Percentiles rank a stretch among this genome's conserved stretches.
phyloP scores from a whole-genome alignment of 179 eudicot species.

The Spinacia oleracea region DNA sequence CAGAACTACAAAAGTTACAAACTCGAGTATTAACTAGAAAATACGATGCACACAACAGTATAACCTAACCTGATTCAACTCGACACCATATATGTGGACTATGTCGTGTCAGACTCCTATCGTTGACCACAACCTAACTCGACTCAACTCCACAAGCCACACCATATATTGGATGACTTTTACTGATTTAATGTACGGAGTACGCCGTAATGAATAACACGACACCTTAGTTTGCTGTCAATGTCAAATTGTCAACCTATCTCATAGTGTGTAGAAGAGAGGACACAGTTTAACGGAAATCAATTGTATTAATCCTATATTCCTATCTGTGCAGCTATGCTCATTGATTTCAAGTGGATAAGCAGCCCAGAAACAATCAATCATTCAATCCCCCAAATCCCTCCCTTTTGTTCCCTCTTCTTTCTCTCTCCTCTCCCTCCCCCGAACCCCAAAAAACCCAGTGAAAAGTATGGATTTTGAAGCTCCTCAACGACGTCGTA shows the following conservation, averaged over 20 bases:
- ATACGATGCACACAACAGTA: too few relatives aligned
- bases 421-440: neutral
- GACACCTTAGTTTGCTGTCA: neutral
- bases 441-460: neutral
- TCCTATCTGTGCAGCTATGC: too few relatives aligned
- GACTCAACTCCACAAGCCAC: too few relatives aligned
- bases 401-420: neutral
- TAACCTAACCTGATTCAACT: too few relatives aligned
- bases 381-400: conserved; percentile 8
- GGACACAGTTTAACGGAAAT: conserved; percentile 4
- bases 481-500: conserved; percentile 30
- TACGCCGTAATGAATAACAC: too few relatives aligned
- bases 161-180: too few relatives aligned
- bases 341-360: conserved; percentile 18
- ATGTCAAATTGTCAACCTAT: neutral
- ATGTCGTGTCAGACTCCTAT: too few relatives aligned
- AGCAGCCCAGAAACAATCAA: neutral
- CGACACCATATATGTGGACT: too few relatives aligned
- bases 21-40: too few relatives aligned
- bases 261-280: neutral
- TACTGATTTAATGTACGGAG: too few relatives aligned
- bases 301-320: neutral
- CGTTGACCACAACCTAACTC: too few relatives aligned
- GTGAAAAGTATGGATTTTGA: conserved; percentile 17
- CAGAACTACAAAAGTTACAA: too few relatives aligned